Evolutionary conservation across 805 yeast genomes (phyloP), one percentile per base, ranked within the genome.

Genomic region (Saccharomycopsis fibuligera): DNA sequence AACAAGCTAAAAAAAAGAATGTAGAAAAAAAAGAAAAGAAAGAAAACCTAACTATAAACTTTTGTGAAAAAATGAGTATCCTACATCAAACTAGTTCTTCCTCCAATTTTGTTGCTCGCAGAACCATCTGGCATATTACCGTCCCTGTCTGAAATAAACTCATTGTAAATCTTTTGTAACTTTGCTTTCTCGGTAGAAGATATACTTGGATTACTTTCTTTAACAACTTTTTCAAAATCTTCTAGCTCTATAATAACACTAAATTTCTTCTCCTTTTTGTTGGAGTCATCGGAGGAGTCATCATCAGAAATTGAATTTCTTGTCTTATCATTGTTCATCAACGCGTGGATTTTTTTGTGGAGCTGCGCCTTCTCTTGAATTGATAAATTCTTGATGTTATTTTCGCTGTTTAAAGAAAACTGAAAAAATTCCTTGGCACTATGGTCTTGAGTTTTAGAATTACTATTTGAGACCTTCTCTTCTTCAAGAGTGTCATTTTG

Each of bases 71-170:
- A n/a, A n/a, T n/a, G n/a, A n/a, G n/a, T 38, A 21, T 2, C 12
- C 70, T 63, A 89, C 88, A 85, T 86, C 44, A 90, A 67, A 0
- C 96, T 84, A 8, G 86, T 75, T 51, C 97, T 72, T 3, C 89
- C 96, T 1, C 97, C 97, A 16, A 89, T 74, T 41, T 85, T 90
- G 36, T 70, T 78, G 58, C 93, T 78, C 3, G 91, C 79, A 30
- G 80, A 74, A 0, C 96, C 97, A 54, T 79, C 81, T 1, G 95
- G 96, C 87, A 91, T 79, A 50, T 83, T 81, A 0, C 96, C 96
- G 49, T 85, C 90, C 40, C 97, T 67, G 14, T 79, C 88, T 36
- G 80, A 74, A 4, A 82, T 76, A 60, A 91, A 93, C 59, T 83
- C 81, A 19, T 68, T 61, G 60, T 91, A 91, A 30, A 91, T 82